Evolutionary conservation across 331 rosid genomes (phyloP), one percentile per base, ranked within the genome.

Genomic region (Dryas integrifolia): DNA sequence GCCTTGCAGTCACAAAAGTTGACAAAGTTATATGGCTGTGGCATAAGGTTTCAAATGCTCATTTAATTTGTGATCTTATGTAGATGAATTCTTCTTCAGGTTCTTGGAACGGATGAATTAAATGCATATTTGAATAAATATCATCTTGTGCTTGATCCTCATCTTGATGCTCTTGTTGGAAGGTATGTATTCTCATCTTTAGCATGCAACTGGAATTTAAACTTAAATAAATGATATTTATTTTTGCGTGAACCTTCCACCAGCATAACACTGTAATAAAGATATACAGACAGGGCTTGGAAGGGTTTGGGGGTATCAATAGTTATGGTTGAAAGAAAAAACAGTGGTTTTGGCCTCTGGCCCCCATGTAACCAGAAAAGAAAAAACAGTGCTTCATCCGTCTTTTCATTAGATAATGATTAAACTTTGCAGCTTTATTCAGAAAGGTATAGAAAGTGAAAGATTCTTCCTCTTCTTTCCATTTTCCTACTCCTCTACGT

Each of bases 21-120:
- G 8, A 56, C 6, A 56, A 21, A 65, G 21, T 58, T 44, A 24
- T 30, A 10, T 30, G 3, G 50, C 15, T 74, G 35, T 3, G 10
- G 38, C 21, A 21, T 58, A 39, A 40, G 67, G 63, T 70, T 65
- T 52, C 8, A 21, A 18, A 51, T 30, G 44, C 13, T 59, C 24
- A 11, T 60, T 6, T n/a, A 26, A 6, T 43, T 15, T 12, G 46
- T 68, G 51, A 50, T 43, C 47, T 59, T 59, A 21, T 52, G 63
- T 53, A 6, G 59, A 64, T 55, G 62, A 57, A 7, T 46, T 59
- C 16, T 48, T 72, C 58, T 53, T 61, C 83, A 84, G 85, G 85
- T 84, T 65, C 78, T 84, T 67, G 85, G 88, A 52, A 81, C 88
- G 1, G 85, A 84, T 49, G 88, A 84, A 5, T 72, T 81, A 61